These are phyloP conservation scores for Melaleuca alternifolia DNA, from an alignment of 345 rosid genomes.

Conservation along the genomic window DNA sequence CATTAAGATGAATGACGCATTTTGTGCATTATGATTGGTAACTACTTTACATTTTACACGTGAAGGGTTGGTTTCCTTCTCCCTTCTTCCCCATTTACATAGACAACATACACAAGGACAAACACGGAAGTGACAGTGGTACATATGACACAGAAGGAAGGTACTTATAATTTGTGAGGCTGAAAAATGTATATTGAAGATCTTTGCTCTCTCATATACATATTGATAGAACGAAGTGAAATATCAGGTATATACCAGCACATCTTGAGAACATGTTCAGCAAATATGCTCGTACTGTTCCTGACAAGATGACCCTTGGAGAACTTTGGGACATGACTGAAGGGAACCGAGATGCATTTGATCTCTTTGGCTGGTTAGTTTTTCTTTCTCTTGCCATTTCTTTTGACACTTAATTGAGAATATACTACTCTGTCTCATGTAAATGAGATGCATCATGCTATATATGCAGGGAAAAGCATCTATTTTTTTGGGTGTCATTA, in stretches of 20 bases:
- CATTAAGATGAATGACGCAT: not conserved
- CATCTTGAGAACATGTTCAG: constrained; percentile 60
- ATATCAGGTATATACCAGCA: constrained; percentile 42
- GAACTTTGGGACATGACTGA: constrained; percentile 84
- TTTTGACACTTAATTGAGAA: not conserved
- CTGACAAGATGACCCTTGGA: constrained; percentile 41
- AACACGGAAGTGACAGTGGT: constrained; percentile 67
- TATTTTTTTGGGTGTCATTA: not conserved
- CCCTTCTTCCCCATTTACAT: constrained; percentile 65
- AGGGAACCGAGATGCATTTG: constrained; percentile 45
- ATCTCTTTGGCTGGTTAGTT: constrained; percentile 55
- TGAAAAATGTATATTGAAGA: not conserved
- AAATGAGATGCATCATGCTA: not conserved
- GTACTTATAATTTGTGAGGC: constrained; percentile 1
- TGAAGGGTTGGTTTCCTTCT: constrained; percentile 75
- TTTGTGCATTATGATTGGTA: not conserved
- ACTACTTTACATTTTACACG: not conserved
- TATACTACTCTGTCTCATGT: not conserved
- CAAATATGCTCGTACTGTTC: constrained; percentile 58
- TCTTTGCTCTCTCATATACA: not conserved
- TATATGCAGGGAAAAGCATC: not conserved
- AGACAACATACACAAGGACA: constrained; percentile 60
- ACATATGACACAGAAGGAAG: constrained; percentile 77
- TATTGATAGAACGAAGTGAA: not conserved
- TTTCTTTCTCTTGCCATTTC: not conserved